A percentile compares a stretch with the other conserved stretches of the same genome.
Conservation (phyloP, 129 eudicot genomes). For the Lonicera japonica region DNA sequence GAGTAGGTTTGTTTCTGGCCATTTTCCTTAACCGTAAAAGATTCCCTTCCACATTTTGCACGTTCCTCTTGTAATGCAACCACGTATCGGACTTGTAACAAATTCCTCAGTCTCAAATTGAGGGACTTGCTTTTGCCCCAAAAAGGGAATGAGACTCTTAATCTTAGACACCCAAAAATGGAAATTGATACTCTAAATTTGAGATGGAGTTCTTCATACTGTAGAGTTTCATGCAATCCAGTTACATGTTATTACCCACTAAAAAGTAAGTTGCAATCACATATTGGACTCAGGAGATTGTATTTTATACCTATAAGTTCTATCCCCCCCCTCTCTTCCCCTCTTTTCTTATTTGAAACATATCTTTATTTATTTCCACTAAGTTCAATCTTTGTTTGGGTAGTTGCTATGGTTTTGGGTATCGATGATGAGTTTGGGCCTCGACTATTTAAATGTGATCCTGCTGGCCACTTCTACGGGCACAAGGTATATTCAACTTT, state of each 20-base stretch:
- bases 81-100: neutral
- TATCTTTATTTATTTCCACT: too few species aligned
- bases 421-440: slow-evolving; percentile 96
- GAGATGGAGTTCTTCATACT: neutral
- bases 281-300: neutral
- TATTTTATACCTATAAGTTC: too few species aligned
- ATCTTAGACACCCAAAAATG: too few species aligned
- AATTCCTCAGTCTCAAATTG: too few species aligned
- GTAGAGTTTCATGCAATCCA: neutral
- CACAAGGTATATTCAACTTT: slow-evolving; percentile 53
- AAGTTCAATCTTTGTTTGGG: neutral
- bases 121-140: too few species aligned
- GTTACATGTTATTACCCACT: too few species aligned
- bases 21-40: neutral
- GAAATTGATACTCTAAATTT: neutral
- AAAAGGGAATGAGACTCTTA: too few species aligned
- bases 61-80: neutral
- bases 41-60: neutral
- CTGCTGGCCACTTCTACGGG: slow-evolving; percentile 97
- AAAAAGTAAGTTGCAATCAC: neutral
- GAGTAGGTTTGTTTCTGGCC: slow-evolving; percentile 64
- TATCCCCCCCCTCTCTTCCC: too few species aligned
- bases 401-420: slow-evolving; percentile 97
- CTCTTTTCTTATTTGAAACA: too few species aligned
- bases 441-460: slow-evolving; percentile 89